A percentile compares a stretch with the other conserved stretches of the same genome.
Evolutionary conservation across 345 rosid species (phyloP).

Genomic region (Ceriops decandra): DNA sequence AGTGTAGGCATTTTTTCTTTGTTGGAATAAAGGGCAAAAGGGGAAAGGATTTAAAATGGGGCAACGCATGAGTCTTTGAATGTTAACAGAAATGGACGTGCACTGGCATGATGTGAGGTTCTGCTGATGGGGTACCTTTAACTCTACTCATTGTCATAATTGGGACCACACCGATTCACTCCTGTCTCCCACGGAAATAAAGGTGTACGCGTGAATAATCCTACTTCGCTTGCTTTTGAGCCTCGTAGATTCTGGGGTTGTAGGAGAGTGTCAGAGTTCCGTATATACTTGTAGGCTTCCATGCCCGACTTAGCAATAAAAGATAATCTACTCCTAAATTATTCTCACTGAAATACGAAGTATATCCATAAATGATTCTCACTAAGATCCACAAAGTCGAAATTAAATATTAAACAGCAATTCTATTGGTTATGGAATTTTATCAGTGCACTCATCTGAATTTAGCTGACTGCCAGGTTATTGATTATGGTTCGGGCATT

Average conservation of each 20-base stretch:
- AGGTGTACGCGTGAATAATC: conserved; percentile 12
- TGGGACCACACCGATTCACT: conserved; percentile 41
- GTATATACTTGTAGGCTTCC: too few relatives aligned
- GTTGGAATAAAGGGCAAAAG: neutral
- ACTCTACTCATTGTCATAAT: conserved; percentile 17
- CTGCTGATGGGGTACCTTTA: conserved; percentile 6
- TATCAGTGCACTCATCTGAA: too few relatives aligned
- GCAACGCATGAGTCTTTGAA: conserved; percentile 2
- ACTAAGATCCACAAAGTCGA: too few relatives aligned
- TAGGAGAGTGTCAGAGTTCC: neutral
- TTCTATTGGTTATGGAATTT: too few relatives aligned
- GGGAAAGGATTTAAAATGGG: neutral
- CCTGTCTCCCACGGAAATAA: conserved; percentile 29
- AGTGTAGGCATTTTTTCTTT: too few relatives aligned
- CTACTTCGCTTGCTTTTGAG: conserved; percentile 3
- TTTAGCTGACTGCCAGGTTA: too few relatives aligned
- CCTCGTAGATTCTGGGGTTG: conserved; percentile 17
- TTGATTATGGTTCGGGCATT: too few relatives aligned
- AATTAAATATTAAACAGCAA: too few relatives aligned
- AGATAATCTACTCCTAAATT: too few relatives aligned
- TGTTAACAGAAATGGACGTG: conserved; percentile 4
- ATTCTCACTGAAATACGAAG: too few relatives aligned
- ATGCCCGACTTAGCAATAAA: too few relatives aligned
- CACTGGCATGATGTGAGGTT: conserved; percentile 7
- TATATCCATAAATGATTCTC: too few relatives aligned